These are phyloP conservation scores for Trichosporon asahii DNA, from an alignment of 1,284 basidiomycete genomes.

Conservation along the genomic window DNA sequence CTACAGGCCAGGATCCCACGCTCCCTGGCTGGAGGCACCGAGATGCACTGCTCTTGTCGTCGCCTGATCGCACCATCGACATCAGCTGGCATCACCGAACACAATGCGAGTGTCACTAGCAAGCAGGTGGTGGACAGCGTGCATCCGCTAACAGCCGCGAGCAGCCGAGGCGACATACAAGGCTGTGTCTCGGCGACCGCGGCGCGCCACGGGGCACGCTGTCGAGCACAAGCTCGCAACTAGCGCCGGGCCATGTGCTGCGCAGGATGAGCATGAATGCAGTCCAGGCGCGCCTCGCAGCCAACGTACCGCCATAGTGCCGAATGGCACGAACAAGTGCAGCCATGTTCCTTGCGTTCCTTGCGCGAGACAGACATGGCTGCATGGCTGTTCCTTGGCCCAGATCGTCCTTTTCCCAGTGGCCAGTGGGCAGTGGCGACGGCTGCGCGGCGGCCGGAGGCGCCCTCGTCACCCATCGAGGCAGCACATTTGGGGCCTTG, in stretches of 20 bases:
- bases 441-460: no score
- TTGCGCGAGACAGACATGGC: not conserved
- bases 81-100: not conserved
- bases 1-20: not conserved
- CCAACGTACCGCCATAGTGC: no score
- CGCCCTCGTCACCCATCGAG: not conserved
- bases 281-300: not conserved
- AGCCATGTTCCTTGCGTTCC: not conserved
- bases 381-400: not conserved
- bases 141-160: no score
- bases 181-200: not conserved
- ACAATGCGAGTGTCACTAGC: no score
- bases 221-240: no score
- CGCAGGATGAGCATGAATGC: not conserved
- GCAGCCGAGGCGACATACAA: not conserved
- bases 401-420: no score
- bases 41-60: not conserved
- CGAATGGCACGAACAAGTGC: not conserved
- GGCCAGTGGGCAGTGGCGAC: no score
- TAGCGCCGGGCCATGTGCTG: not conserved
- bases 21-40: not conserved
- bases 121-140: no score
- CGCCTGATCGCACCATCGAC: not conserved
- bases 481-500: not conserved
- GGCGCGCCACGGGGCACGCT: not conserved